Evolutionary conservation across 2,329 filamentous ascomycete genomes (phyloP), one percentile per base, ranked within the genome.

Genomic region (Emergomyces africanus): DNA sequence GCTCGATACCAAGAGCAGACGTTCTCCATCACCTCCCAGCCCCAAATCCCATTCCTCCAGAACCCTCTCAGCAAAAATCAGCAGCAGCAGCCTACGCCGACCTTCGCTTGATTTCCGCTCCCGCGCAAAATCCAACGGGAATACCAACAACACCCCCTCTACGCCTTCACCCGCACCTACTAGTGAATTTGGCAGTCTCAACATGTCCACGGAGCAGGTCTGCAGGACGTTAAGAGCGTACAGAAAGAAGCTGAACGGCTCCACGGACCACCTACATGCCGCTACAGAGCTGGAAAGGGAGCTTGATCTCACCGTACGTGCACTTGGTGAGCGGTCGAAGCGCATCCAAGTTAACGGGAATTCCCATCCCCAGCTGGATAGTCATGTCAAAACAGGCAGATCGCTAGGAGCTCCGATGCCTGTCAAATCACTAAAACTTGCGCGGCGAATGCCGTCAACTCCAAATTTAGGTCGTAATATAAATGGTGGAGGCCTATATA

Each of bases 211-310:
- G 0, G 82, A 85, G 61, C 79, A 81, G 59, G 71, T 84, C 1
- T 81, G 79, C 66, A 78, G 81, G 42, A 80, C 79, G 6, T 71
- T 86, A 3, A 77, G 79, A 51, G 77, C 79, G 0, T 86, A 84
- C 65, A 75, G 82, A 20, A 84, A 83, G 67, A 82, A 82, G 60
- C 74, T 85, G 2, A 74, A 76, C 20, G 74, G 74, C 5, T 76
- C 75, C 33, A 74, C 69, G 0, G 79, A 82, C 25, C 70, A 69
- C 12, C 69, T 83, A 30, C 76, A 81, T 46, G 70, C 76, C 1
- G 73, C 79, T 1, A 75, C 75, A 56, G 82, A 84, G 58, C 71
- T 86, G 1, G 81, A 85, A 63, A 74, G 76, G 25, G 83, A 86
- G 66, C 72, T 86, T 14, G 76, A 76, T 20, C 68, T 75, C 20